phyloP scores from a whole-genome alignment of 805 yeast species.

The Starmerella davenportii region DNA sequence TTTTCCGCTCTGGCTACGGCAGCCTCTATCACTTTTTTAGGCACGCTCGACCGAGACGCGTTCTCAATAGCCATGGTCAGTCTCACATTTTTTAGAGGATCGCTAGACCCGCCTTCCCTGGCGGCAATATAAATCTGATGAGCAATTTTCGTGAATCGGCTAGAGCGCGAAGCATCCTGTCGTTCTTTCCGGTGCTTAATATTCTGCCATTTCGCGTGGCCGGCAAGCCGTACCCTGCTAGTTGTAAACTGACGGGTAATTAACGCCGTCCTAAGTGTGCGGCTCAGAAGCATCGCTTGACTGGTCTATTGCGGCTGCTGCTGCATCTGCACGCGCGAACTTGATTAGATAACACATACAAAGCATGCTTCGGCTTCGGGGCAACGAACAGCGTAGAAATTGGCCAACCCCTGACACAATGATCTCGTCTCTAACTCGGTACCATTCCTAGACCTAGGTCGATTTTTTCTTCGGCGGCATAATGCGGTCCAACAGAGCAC shows the following conservation, averaged over 20 bases:
- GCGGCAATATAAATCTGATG: slow-evolving; percentile 60
- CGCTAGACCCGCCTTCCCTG: slow-evolving; percentile 46
- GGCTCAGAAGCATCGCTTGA: too few relatives aligned
- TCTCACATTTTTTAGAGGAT: slow-evolving; percentile 40
- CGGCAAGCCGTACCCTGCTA: slow-evolving; percentile 27
- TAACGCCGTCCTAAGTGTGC: not conserved
- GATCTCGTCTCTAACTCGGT: too few relatives aligned
- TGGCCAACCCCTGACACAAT: too few relatives aligned
- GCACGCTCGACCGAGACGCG: slow-evolving; percentile 58
- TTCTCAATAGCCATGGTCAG: slow-evolving; percentile 57
- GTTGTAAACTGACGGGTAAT: slow-evolving; percentile 1
- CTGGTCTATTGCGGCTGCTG: too few relatives aligned
- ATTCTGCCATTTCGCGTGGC: slow-evolving; percentile 92
- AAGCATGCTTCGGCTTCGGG: too few relatives aligned
- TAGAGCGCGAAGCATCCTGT: slow-evolving; percentile 64
- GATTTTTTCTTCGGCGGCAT: too few relatives aligned
- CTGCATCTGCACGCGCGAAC: too few relatives aligned
- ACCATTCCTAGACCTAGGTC: too few relatives aligned
- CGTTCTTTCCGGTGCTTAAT: slow-evolving; percentile 88
- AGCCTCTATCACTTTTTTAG: slow-evolving; percentile 69
- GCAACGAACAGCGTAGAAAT: too few relatives aligned
- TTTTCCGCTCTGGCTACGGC: slow-evolving; percentile 48
- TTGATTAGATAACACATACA: too few relatives aligned
- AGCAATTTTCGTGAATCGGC: slow-evolving; percentile 52
- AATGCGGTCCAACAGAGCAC: too few relatives aligned